Base-by-base conservation (phyloP, 1,284 basidiomycete species). In the Leccinum fuscescens region DNA sequence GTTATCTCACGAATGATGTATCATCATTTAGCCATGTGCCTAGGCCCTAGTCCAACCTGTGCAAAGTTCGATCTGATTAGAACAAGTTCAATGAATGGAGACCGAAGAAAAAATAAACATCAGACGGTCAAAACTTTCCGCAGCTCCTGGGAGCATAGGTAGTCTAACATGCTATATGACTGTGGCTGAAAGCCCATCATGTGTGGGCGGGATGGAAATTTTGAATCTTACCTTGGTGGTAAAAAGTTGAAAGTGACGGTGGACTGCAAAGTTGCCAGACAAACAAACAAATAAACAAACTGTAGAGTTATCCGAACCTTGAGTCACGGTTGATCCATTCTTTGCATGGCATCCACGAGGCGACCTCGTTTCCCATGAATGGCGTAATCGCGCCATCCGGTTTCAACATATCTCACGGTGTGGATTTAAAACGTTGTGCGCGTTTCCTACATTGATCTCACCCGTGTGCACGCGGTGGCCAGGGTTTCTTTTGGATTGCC, bases 111-210 rank as follows among this genome's bases (percentile, higher is more conserved):
- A 44, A 31, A 4, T 33, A 31, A 0, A n/a, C 11, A 57, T 55
- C 55, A 49, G 55, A 37, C 15, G 8, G 58, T 59, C 59, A 53
- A 64, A 55, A 57, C 0, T 62, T 35, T 67, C 66, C 65, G 65
- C 66, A 60, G 27, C 65, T 63, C 65, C 67, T 58, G 33, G 53
- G 65, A 65, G 67, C 42, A 33, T 69, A 57, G 63, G 65, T 59
- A 69, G 67, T 69, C 63, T 68, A 68, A 64, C 65, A 67, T 67
- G 62, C 66, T 33, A 22, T 58, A 53, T 60, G 66, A 68, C 66
- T 54, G 50, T 14, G 64, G 64, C 61, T 39, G 8, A 17, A 56
- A 59, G 61, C 58, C 66, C 64, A 64, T 66, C 65, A 49, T 55
- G 58, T 55, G 58, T 55, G 37, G 6, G 17, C 12, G 3, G 35